Evolutionary conservation across 495 filamentous ascomycete genomes (phyloP).

Genomic region (Daldinia bambusicola): DNA sequence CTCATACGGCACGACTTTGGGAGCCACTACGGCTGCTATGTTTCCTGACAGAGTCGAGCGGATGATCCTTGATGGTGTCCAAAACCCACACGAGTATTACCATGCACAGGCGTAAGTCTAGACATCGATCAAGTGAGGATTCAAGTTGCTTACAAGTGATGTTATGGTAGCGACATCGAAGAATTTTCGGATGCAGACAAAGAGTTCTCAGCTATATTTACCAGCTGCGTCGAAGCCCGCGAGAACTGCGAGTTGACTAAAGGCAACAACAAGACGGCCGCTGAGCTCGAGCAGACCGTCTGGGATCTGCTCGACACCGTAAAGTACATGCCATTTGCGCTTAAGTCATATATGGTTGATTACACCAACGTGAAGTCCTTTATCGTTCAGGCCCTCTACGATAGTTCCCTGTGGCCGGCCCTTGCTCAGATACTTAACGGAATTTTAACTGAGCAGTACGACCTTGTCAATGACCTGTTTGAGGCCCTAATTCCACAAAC

Average conservation of each 20-base stretch:
- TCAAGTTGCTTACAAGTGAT: not conserved
- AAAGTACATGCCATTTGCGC: constrained; percentile 44
- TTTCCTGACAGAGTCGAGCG: constrained; percentile 58
- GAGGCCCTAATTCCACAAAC: not conserved
- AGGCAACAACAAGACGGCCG: constrained; percentile 47
- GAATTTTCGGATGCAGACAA: constrained; percentile 49
- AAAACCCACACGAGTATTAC: constrained; percentile 56
- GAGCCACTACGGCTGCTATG: constrained; percentile 55
- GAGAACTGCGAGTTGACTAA: constrained; percentile 47
- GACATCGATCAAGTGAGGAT: not conserved
- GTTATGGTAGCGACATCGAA: constrained; percentile 32
- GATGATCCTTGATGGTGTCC: constrained; percentile 56
- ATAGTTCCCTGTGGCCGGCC: constrained; percentile 38
- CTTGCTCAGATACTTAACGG: constrained; percentile 39
- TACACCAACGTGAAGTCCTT: constrained; percentile 38
- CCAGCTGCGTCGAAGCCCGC: constrained; percentile 44
- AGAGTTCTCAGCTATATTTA: constrained; percentile 48
- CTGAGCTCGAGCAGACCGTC: constrained; percentile 48
- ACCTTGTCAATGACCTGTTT: not conserved
- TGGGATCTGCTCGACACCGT: constrained; percentile 46
- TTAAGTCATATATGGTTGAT: constrained; percentile 42
- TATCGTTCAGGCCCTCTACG: constrained; percentile 42
- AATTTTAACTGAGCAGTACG: constrained; percentile 36
- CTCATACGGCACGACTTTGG: constrained; percentile 58
- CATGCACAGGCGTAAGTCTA: constrained; percentile 35